Percentiles rank a stretch among this genome's conserved stretches.
phyloP scores from a whole-genome alignment of 805 yeast genomes.

The Kuraishia hungarica region DNA sequence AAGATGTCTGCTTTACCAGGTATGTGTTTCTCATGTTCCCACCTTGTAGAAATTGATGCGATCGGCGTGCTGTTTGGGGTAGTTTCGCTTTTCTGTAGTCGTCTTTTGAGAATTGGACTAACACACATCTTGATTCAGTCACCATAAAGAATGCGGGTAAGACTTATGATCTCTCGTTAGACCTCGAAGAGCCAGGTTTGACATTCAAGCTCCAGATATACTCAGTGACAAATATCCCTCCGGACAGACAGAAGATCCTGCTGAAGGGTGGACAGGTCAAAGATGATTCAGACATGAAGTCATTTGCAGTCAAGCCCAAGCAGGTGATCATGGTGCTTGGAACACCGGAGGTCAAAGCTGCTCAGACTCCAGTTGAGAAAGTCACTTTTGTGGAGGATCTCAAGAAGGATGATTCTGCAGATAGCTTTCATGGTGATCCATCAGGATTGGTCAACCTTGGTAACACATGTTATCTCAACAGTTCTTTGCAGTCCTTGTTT shows the following conservation, averaged over 20 bases:
- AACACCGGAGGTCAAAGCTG: constrained; percentile 58
- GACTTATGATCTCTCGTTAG: constrained; percentile 48
- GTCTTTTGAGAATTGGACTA: too few species aligned
- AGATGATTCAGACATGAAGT: constrained; percentile 48
- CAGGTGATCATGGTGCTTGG: constrained; percentile 86
- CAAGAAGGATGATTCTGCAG: constrained; percentile 32
- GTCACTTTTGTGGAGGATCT: constrained; percentile 66
- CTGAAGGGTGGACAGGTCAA: constrained; percentile 82
- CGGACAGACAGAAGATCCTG: constrained; percentile 81
- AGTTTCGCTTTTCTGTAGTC: too few species aligned
- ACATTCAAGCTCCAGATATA: constrained; percentile 63
- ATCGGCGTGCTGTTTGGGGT: too few species aligned
- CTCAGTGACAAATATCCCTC: constrained; percentile 74
- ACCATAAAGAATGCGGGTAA: constrained; percentile 64
- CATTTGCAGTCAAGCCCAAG: constrained; percentile 50
- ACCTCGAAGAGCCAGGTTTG: constrained; percentile 45
- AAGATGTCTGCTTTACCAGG: not conserved
- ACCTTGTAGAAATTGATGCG: too few species aligned
- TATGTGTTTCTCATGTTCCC: not conserved
- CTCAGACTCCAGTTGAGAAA: constrained; percentile 40
- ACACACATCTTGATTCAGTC: constrained; percentile 15
- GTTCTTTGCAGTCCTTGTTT: constrained; percentile 53
- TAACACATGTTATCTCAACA: constrained; percentile 71
- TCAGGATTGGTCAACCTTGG: constrained; percentile 65
- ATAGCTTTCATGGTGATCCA: constrained; percentile 36